phyloP scores from a whole-genome alignment of 176 grass and related monocot genomes.

The Stipa capillata region DNA sequence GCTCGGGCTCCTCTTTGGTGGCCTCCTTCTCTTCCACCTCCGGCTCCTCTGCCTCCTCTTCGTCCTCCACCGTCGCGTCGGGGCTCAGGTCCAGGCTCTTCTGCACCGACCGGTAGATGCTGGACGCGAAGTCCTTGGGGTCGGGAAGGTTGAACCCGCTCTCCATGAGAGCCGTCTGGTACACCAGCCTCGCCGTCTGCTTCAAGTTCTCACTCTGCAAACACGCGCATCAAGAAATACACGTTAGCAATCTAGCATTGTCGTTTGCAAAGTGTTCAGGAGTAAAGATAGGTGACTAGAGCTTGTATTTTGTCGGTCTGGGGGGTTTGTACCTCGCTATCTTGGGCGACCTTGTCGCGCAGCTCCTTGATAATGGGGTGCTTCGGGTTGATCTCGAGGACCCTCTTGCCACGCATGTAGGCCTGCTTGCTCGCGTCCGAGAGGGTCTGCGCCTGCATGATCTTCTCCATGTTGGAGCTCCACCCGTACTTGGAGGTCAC shows the following conservation, averaged over 20 bases:
- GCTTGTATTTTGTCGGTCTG: too few relatives aligned
- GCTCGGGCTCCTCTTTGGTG: slow-evolving; percentile 25
- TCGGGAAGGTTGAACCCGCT: slow-evolving; percentile 71
- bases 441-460: slow-evolving; percentile 88
- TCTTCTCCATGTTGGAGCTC: slow-evolving; percentile 99
- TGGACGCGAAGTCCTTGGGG: slow-evolving; percentile 80
- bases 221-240: neutral
- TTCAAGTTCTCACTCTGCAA: slow-evolving; percentile 50
- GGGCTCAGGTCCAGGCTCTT: slow-evolving; percentile 87
- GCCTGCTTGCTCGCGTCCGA: slow-evolving; percentile 84
- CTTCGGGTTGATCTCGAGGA: slow-evolving; percentile 89
- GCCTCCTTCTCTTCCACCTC: slow-evolving; percentile 65
- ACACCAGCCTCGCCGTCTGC: slow-evolving; percentile 74
- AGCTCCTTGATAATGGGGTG: slow-evolving; percentile 98
- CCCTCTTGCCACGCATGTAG: slow-evolving; percentile 85
- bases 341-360: slow-evolving; percentile 74
- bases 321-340: slow-evolving; percentile 83
- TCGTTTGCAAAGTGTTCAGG: neutral
- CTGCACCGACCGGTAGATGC: slow-evolving; percentile 95
- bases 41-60: slow-evolving; percentile 55
- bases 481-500: slow-evolving; percentile 87
- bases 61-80: slow-evolving; percentile 56
- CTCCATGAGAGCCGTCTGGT: slow-evolving; percentile 95
- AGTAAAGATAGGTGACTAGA: neutral
- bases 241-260: neutral